Evolutionary conservation across 1,139 yeast genomes (phyloP), one percentile per base, ranked within the genome.

Genomic region (Meyerozyma elateridarum): DNA sequence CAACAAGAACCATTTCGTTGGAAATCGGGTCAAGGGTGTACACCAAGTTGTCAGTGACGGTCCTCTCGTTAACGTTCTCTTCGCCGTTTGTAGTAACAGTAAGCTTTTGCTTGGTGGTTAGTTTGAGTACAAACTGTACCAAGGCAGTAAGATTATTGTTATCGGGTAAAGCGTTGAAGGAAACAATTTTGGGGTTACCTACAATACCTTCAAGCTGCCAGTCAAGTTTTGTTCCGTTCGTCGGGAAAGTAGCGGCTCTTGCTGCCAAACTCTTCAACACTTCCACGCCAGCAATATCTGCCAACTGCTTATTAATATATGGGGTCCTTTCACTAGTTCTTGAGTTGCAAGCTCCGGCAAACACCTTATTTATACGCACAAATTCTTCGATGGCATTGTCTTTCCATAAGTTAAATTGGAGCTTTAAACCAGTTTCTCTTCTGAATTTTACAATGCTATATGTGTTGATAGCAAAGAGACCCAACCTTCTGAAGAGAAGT

Each of bases 171-270:
- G 68, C 60, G 31, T 64, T 67, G 48, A 87, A 74, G 3, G 79
- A 69, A 32, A 83, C 68, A 25, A 87, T 65, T 54, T 80, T 83
- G 22, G 96, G 96, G 34, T 76, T 72, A 19, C 69, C 61, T 43
- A 76, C 82, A 48, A 87, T 77, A 41, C 79, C 76, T 25, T 79
- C 59, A 34, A 88, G 65, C 46, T 84, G 82, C 96, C 96, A 88
- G 34, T 73, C 76, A 39, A 85, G 63, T 38, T 71, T 69, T 25
- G 76, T 64, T 13, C 27, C 27, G 11, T 18, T 24, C 7, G 27
- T 18, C 8, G 27, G 27, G 15, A 24, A 24, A 4, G 60, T 48
- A 7, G 35, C 42, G 4, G 59, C 54, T 32, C 70, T 47, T 24
- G 49, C 50, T 16, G 48, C 41, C 37, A 68, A 54, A 15, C 53